A percentile compares a stretch with the other conserved stretches of the same genome.
phyloP scores from a whole-genome alignment of 495 filamentous ascomycete species.

The Darksidea phi region DNA sequence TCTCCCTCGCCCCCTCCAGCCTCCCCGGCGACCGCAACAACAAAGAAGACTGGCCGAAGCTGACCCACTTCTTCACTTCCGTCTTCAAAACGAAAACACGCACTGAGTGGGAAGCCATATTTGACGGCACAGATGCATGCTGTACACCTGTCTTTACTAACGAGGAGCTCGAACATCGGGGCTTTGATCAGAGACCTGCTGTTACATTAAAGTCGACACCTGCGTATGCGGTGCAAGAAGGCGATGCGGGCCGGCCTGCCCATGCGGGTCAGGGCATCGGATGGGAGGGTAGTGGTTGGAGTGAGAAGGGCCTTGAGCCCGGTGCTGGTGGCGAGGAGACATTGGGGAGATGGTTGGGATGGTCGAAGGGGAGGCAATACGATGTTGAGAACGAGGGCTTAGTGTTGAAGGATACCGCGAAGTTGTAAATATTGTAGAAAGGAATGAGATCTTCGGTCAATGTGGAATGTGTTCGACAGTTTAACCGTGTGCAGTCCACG shows the following conservation, averaged over 20 bases:
- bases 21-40: conserved; percentile 59
- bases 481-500: background rate
- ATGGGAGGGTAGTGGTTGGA: conserved; percentile 53
- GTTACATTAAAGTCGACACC: conserved; percentile 70
- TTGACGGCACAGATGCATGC: conserved; percentile 88
- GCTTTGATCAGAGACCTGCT: conserved; percentile 71
- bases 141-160: conserved; percentile 81
- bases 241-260: conserved; percentile 39
- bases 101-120: conserved; percentile 77
- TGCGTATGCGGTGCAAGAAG: conserved; percentile 51
- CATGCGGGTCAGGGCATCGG: conserved; percentile 55
- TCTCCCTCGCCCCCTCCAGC: conserved; percentile 54
- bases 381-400: conserved; percentile 60
- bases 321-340: conserved; percentile 70
- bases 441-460: too few relatives aligned
- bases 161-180: conserved; percentile 63
- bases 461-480: too few relatives aligned
- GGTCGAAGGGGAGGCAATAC: conserved; percentile 70
- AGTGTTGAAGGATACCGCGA: conserved; percentile 51
- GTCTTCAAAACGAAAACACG: conserved; percentile 73
- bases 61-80: conserved; percentile 59
- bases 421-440: conserved; percentile 44
- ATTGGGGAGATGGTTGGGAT: conserved; percentile 74
- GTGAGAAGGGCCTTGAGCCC: conserved; percentile 55
- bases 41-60: conserved; percentile 60